Conservation (phyloP, 495 filamentous ascomycete genomes). For the Trypethelium eluteriae region DNA sequence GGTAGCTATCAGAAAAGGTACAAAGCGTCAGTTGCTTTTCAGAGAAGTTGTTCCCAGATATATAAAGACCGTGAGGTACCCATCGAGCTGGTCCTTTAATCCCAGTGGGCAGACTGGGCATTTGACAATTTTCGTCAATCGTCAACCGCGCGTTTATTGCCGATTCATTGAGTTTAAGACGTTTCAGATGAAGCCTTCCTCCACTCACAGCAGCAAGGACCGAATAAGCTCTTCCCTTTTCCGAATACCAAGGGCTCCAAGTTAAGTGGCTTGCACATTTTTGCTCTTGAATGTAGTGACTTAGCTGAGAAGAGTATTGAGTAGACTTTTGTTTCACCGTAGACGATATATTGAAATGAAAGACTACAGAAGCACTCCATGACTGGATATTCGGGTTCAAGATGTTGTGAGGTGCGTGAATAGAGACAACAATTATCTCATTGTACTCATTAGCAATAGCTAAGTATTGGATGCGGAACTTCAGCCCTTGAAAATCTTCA, state of each 20-base stretch:
- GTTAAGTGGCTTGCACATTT: not conserved
- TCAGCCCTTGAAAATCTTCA: constrained; percentile 13
- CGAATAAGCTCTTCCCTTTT: not conserved
- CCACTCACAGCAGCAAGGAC: not conserved
- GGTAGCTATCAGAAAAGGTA: not conserved
- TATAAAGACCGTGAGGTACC: not conserved
- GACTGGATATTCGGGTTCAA: constrained; percentile 14
- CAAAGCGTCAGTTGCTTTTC: not conserved
- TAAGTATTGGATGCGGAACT: constrained; percentile 26
- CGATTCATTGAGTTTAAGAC: not conserved
- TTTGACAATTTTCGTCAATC: not conserved
- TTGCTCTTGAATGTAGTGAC: not conserved
- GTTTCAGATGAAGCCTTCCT: not conserved
- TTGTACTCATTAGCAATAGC: constrained; percentile 41
- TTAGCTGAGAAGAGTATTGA: not conserved
- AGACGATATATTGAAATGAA: not conserved
- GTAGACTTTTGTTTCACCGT: not conserved
- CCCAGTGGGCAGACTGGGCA: not conserved
- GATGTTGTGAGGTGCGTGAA: constrained; percentile 28
- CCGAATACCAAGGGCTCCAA: constrained; percentile 1
- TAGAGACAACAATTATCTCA: constrained; percentile 35
- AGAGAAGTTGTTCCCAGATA: not conserved
- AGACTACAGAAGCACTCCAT: constrained; percentile 13
- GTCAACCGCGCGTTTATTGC: not conserved
- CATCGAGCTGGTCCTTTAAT: not conserved